Evolutionary conservation across 2,329 filamentous ascomycete genomes (phyloP).

Genomic region (Pseudogymnoascus sp.): DNA sequence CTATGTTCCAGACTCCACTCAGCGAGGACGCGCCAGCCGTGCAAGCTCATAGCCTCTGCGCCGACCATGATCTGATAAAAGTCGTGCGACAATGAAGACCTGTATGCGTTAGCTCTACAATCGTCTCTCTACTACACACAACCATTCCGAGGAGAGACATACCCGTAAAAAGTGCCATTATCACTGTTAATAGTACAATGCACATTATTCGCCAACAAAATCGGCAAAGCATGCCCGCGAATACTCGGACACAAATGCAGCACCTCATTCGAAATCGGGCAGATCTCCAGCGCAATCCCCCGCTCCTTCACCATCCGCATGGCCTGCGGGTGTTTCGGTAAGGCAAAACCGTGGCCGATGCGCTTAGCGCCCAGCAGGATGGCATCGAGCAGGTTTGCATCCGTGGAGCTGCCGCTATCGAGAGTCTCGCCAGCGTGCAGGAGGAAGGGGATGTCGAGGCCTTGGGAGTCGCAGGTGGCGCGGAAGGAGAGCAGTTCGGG

Average conservation of each 20-base stretch:
- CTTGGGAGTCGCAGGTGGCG: slow-evolving; percentile 39
- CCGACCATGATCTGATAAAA: slow-evolving; percentile 73
- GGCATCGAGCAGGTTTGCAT: slow-evolving; percentile 64
- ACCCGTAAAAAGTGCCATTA: slow-evolving; percentile 68
- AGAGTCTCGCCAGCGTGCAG: slow-evolving; percentile 74
- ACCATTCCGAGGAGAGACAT: slow-evolving; percentile 17
- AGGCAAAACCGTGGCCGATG: slow-evolving; percentile 67
- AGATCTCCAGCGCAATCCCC: slow-evolving; percentile 66
- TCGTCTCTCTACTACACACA: background rate
- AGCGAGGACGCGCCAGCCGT: slow-evolving; percentile 63
- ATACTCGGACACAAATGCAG: slow-evolving; percentile 61
- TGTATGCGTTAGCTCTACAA: slow-evolving; percentile 27
- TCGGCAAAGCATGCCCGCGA: slow-evolving; percentile 60
- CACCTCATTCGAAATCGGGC: slow-evolving; percentile 71
- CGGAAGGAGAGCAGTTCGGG: slow-evolving; percentile 51
- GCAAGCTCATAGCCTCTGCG: slow-evolving; percentile 57
- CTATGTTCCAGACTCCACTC: slow-evolving; percentile 58
- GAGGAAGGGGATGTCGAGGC: slow-evolving; percentile 60
- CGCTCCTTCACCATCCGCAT: slow-evolving; percentile 56
- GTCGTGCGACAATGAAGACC: slow-evolving; percentile 65
- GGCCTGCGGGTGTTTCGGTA: slow-evolving; percentile 60
- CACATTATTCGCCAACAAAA: slow-evolving; percentile 62
- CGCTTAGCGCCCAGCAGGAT: slow-evolving; percentile 59
- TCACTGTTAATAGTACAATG: slow-evolving; percentile 70
- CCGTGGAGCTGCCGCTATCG: slow-evolving; percentile 54